Conservation (phyloP, 805 yeast genomes). For the Candida patagonica region DNA sequence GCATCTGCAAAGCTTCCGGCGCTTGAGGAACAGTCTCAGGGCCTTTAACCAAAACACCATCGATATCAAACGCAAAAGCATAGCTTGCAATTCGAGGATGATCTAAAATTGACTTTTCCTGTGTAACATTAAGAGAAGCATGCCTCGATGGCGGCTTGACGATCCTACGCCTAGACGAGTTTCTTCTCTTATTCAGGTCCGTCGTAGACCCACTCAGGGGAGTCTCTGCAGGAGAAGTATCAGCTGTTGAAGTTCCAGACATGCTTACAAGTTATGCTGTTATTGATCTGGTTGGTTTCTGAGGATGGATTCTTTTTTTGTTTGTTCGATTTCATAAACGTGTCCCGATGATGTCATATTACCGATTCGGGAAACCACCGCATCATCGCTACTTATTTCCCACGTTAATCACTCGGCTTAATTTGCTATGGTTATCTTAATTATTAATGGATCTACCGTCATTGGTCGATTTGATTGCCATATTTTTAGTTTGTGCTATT, state of each 20-base stretch:
- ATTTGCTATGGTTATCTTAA: too few species aligned
- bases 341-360: too few species aligned
- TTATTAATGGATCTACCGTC: too few species aligned
- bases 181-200: neutral
- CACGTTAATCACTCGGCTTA: too few species aligned
- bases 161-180: neutral
- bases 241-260: neutral
- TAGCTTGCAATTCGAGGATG: constrained; percentile 19
- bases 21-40: constrained; percentile 81
- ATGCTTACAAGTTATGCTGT: too few species aligned
- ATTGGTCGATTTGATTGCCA: too few species aligned
- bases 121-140: constrained; percentile 6
- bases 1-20: constrained; percentile 55
- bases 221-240: neutral
- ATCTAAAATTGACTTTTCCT: constrained; percentile 7
- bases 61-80: constrained; percentile 89
- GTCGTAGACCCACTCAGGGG: neutral
- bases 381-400: too few species aligned
- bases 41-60: constrained; percentile 82
- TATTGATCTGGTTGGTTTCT: too few species aligned
- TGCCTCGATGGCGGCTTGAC: constrained; percentile 3
- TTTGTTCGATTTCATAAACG: too few species aligned
- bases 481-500: too few species aligned
- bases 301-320: too few species aligned
- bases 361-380: too few species aligned